A percentile compares a stretch with the other conserved stretches of the same genome.
These are phyloP conservation scores for Cantharellus cinnabarinus DNA, from an alignment of 768 basidiomycete genomes.

Conservation along the genomic window DNA sequence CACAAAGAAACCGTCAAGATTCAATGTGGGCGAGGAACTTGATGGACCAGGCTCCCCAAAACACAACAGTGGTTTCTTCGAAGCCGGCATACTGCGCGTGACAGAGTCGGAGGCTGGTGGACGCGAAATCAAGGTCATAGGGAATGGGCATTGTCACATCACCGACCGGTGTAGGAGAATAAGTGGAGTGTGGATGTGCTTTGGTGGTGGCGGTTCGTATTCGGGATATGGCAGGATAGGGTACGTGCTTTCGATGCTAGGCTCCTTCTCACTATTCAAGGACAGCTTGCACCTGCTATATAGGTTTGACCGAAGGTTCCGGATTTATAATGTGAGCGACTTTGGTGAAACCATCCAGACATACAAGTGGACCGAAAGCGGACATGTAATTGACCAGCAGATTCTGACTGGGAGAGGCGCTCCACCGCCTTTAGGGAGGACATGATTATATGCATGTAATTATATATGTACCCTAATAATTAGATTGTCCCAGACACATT, in stretches of 20 bases:
- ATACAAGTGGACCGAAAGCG: slow-evolving; percentile 61
- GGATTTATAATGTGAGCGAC: slow-evolving; percentile 70
- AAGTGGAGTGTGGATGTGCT: slow-evolving; percentile 76
- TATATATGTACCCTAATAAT: background rate
- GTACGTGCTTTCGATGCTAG: slow-evolving; percentile 18
- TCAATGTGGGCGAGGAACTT: slow-evolving; percentile 50
- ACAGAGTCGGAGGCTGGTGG: slow-evolving; percentile 46
- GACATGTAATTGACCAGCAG: slow-evolving; percentile 44
- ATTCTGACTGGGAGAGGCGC: slow-evolving; percentile 31
- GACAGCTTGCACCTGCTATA: background rate
- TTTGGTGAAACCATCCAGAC: slow-evolving; percentile 86
- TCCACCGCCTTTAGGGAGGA: background rate
- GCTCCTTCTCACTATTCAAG: background rate
- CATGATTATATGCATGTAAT: background rate
- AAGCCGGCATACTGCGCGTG: slow-evolving; percentile 55
- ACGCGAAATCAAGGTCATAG: slow-evolving; percentile 60
- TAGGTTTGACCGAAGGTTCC: slow-evolving; percentile 83
- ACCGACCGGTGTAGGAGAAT: slow-evolving; percentile 70
- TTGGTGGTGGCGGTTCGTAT: slow-evolving; percentile 61
- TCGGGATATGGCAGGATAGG: slow-evolving; percentile 54
- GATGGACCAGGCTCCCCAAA: slow-evolving; percentile 44
- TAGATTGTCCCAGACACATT: background rate
- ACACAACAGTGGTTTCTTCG: slow-evolving; percentile 63
- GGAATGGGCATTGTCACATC: slow-evolving; percentile 80
- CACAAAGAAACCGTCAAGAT: slow-evolving; percentile 13